Evolutionary conservation across 2,329 filamentous ascomycete species (phyloP).

Genomic region (Eutypa lata): DNA sequence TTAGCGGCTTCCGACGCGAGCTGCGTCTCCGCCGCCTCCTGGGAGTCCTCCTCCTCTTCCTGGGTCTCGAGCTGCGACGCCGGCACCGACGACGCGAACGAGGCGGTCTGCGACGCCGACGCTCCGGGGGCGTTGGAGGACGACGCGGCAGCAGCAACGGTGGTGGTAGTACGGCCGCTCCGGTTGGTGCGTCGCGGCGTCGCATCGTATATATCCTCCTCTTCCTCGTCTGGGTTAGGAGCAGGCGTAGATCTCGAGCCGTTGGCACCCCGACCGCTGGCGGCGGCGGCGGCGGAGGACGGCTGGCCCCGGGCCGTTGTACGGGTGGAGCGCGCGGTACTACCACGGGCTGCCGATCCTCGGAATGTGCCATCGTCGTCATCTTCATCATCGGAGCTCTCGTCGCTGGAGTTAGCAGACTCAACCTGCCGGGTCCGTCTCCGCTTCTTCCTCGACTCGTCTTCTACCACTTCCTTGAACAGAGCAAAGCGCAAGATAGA

Average conservation of each 20-base stretch:
- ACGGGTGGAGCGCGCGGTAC: conserved; percentile 32
- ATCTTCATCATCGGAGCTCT: conserved; percentile 60
- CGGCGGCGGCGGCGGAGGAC: too few relatives aligned
- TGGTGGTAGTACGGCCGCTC: conserved; percentile 8
- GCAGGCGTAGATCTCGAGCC: conserved; percentile 27
- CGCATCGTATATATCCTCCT: conserved; percentile 45
- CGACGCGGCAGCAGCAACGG: conserved; percentile 20
- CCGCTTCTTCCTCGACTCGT: conserved; percentile 78
- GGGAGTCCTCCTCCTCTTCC: conserved; percentile 38
- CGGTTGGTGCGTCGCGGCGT: conserved; percentile 42
- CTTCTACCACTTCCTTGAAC: conserved; percentile 89
- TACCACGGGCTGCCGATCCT: conserved; percentile 37
- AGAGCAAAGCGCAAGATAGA: conserved; percentile 88
- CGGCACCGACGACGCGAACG: conserved; percentile 76
- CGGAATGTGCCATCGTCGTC: conserved; percentile 49
- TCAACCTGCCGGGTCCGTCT: conserved; percentile 64
- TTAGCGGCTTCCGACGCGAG: conserved; percentile 30
- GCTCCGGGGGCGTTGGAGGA: conserved; percentile 32
- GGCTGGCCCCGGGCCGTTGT: conserved; percentile 16
- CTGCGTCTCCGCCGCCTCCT: conserved; percentile 26
- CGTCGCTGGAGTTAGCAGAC: conserved; percentile 53
- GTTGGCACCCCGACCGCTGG: too few relatives aligned
- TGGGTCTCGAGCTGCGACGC: conserved; percentile 63
- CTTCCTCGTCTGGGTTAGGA: conserved; percentile 44
- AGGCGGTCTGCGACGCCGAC: conserved; percentile 47